Evolutionary conservation across 2,329 filamentous ascomycete genomes (phyloP), one percentile per base, ranked within the genome.

Genomic region (Ophiobolus disseminans): DNA sequence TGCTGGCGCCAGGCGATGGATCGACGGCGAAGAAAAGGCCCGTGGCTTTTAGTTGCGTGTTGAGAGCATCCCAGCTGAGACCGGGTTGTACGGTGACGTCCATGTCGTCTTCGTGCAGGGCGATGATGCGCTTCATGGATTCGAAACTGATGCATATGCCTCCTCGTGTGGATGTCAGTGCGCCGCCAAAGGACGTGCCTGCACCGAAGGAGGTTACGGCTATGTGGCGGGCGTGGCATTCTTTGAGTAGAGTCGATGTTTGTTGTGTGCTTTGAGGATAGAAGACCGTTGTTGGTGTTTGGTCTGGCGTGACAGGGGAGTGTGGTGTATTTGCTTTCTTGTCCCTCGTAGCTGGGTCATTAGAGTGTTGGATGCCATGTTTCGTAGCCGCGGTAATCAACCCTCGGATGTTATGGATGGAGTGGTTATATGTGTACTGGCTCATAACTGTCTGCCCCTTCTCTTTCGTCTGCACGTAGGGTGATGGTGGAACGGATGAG

Each of bases 1-100:
- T 94, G 84, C 88, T 90, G 48, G 91, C 91, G 6, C 91, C 90
- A 21, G 91, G 91, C 43, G 91, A 91, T n/a, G 91, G 91, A 74
- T 96, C 91, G 0, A 90, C 90, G 9, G 91, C 91, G 74, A 96
- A 96, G 78, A 95, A 96, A 3, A 96, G 80, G 8, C 88, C 88
- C 20, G 68, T 64, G 45, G 87, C 77, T 48, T 56, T 43, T 17
- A 96, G 80, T 48, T 85, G 77, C 61, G 91, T 88, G 67, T 96
- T 96, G 34, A 96, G 76, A 5, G 82, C 72, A 73, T 95, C 89
- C 91, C 91, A 96, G 1, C 90, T 89, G 10, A 96, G 80, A 1
- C 88, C 90, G 55, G 83, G 36, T 70, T 86, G 57, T 41, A 79
- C 63, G 68, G 83, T 68, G 68, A 85, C 75, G 77, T 86, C 65